Conservation (phyloP, 2,329 filamentous ascomycete genomes). For the Cladosporium sp. region DNA sequence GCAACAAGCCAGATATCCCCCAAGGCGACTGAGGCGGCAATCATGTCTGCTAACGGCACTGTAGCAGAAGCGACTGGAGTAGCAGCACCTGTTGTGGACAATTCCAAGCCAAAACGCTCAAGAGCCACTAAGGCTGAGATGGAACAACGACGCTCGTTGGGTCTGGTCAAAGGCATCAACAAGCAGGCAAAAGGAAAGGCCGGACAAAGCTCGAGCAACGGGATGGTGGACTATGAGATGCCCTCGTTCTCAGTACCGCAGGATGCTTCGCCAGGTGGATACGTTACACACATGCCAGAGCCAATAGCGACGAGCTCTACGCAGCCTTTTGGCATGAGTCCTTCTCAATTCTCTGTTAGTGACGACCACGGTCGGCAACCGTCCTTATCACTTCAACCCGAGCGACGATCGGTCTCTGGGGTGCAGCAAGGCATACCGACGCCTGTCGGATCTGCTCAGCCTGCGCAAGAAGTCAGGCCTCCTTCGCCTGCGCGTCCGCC, state of each 20-base stretch:
- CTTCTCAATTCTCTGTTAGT: not conserved
- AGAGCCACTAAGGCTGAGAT: conserved; percentile 11
- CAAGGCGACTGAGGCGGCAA: not conserved
- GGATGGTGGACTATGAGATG: conserved; percentile 30
- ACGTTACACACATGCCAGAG: conserved; percentile 1
- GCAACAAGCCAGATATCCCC: conserved; percentile 16
- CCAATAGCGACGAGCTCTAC: not conserved
- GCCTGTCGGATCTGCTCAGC: conserved; percentile 17
- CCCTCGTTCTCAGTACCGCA: conserved; percentile 31
- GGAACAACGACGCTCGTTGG: conserved; percentile 1
- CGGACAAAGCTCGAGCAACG: not conserved
- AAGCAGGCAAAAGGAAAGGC: not conserved
- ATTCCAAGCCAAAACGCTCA: not conserved
- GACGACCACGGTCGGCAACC: conserved; percentile 7
- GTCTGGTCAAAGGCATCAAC: not conserved
- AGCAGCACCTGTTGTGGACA: not conserved
- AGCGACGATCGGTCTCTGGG: not conserved
- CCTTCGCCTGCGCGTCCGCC: conserved; percentile 34
- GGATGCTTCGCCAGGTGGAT: conserved; percentile 20
- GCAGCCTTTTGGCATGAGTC: not conserved
- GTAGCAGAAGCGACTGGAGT: conserved; percentile 21
- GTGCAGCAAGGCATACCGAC: conserved; percentile 3
- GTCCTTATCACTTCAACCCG: not conserved
- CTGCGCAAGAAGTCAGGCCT: conserved; percentile 28
- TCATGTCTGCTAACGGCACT: conserved; percentile 20